Percentiles rank a stretch among this genome's conserved stretches.
Evolutionary conservation across 495 filamentous ascomycete species (phyloP).

Genomic region (Aspergillus olivimuriae): DNA sequence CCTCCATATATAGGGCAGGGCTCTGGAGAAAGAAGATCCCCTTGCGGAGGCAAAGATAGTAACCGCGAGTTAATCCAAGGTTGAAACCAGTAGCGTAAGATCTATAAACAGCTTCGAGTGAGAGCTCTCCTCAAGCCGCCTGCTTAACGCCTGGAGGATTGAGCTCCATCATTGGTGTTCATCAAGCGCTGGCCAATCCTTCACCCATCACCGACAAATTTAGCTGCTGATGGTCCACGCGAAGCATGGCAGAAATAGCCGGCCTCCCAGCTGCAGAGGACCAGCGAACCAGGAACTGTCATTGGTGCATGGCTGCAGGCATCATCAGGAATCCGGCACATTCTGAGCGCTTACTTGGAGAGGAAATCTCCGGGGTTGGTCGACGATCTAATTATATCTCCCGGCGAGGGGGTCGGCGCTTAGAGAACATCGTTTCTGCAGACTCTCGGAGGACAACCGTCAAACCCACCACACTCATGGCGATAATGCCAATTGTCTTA

Average conservation of each 20-base stretch:
- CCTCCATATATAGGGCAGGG: constrained; percentile 8
- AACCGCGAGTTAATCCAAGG: constrained; percentile 6
- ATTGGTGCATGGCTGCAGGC: constrained; percentile 8
- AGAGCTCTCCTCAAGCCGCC: constrained; percentile 15
- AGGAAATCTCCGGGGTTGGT: constrained; percentile 6
- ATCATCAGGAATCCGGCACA: not conserved
- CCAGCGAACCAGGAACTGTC: not conserved
- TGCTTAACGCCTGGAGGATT: constrained; percentile 1
- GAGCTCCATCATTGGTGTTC: constrained; percentile 12
- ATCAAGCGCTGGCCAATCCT: constrained; percentile 16
- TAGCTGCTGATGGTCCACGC: constrained; percentile 6
- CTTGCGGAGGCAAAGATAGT: constrained; percentile 7
- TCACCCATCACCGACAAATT: constrained; percentile 5
- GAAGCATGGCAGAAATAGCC: constrained; percentile 4
- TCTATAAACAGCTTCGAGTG: constrained; percentile 24
- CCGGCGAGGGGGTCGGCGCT: constrained; percentile 16
- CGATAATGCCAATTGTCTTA: too few species aligned
- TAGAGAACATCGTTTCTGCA: constrained; percentile 12
- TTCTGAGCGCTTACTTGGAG: constrained; percentile 6
- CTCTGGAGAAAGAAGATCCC: not conserved
- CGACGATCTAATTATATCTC: constrained; percentile 8
- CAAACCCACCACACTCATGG: too few species aligned
- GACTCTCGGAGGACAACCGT: too few species aligned
- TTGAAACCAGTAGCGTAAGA: constrained; percentile 14
- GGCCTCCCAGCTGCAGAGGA: constrained; percentile 9